Base-by-base conservation (phyloP, 768 basidiomycete genomes). In the Psilocybe azurescens region DNA sequence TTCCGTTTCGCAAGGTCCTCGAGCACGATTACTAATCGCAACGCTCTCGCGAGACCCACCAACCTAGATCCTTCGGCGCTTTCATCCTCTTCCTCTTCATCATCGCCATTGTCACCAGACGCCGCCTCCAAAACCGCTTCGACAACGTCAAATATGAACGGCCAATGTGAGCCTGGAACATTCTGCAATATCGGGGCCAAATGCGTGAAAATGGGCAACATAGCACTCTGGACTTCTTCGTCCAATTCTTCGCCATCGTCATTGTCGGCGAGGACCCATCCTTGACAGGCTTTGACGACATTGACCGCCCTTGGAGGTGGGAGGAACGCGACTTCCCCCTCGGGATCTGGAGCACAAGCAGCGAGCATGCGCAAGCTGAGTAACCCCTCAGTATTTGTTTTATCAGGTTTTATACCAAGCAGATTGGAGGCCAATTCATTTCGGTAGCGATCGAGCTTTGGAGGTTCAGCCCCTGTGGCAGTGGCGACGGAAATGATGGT, bases 351-450 rank as follows among this genome's bases (percentile, higher is more conserved):
- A 0, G 95, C 93, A 1, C 86, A 78, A 1, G 90, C 89, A 0
- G 82, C 81, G 16, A 98, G 81, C 28, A 87, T 82, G 9, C 90
- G 84, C 7, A 98, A 81, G 1, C 86, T 73, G 28, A 86, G 72
- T 4, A 97, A 77, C 0, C 95, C 96, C 9, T 87, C 84, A 0
- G 81, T 82, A 62, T 89, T 86, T n/a, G 87, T 88, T 48, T 86
- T 84, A 5, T 74, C 67, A 0, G 89, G 71, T 1, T 83, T 82
- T 13, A 97, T 80, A 24, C 90, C 91, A 0, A 91, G 77, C 3
- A 95, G 73, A 18, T 81, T 82, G n/a, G 93, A 90, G 0, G 97
- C 96, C 9, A 96, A 81, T 74, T 97, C 95, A 72, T 96, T 97
- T 18, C 95, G 86, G 69, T 90, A 91, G 18, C 93, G 83, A 66